These are phyloP conservation scores for Rosa multiflora DNA, from an alignment of 306 rosid genomes.

Conservation along the genomic window DNA sequence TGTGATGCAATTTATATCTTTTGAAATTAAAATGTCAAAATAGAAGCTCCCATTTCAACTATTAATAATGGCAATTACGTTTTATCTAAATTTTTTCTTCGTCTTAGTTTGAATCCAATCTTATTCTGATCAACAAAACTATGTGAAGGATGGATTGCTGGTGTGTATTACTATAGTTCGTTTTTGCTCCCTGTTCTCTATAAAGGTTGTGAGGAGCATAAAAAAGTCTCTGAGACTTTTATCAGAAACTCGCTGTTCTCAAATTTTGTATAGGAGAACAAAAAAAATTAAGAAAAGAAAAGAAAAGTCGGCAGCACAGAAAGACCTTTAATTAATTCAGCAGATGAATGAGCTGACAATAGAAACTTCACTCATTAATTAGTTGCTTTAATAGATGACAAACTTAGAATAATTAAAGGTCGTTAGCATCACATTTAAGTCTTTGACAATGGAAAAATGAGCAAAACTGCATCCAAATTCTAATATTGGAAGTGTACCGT, in stretches of 20 bases:
- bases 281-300: too few species aligned
- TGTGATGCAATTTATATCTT: neutral
- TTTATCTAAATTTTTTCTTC: conserved; percentile 10
- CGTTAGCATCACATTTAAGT: neutral
- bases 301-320: neutral
- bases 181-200: too few species aligned
- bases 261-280: too few species aligned
- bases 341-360: neutral
- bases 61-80: neutral
- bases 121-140: neutral
- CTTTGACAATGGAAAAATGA: neutral
- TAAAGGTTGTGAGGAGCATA: too few species aligned
- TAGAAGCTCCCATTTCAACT: neutral
- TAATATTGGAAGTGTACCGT: neutral
- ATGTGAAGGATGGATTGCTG: neutral
- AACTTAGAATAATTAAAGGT: neutral
- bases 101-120: too few species aligned
- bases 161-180: too few species aligned
- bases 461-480: neutral
- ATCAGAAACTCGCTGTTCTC: too few species aligned
- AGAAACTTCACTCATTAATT: neutral
- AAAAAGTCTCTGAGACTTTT: too few species aligned
- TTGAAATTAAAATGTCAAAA: neutral
- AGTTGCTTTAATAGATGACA: neutral
- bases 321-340: neutral